These are phyloP conservation scores for Cicer judaicum DNA, from an alignment of 306 rosid genomes.

Conservation along the genomic window DNA sequence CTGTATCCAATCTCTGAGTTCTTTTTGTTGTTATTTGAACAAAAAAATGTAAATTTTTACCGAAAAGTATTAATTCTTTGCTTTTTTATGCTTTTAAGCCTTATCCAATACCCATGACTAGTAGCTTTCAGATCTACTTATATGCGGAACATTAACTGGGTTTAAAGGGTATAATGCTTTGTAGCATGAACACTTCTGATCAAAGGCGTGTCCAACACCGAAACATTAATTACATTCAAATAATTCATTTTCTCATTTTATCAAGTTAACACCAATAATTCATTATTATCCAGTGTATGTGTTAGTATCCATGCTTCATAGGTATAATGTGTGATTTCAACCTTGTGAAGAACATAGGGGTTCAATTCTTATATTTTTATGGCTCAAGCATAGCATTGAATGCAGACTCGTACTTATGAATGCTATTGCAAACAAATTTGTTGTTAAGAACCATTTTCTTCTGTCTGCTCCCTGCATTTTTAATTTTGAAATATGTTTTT, in stretches of 20 bases:
- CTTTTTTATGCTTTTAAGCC: not conserved
- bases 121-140: constrained; percentile 4
- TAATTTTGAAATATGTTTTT: not conserved
- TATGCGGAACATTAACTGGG: not conserved
- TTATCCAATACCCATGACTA: constrained; percentile 19
- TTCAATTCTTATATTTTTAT: constrained; percentile 34
- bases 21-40: constrained; percentile 10
- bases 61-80: constrained; percentile 13
- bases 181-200: no score
- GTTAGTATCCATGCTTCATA: no score
- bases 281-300: no score
- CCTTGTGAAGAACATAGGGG: constrained; percentile 12
- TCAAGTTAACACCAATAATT: no score
- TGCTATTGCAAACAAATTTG: constrained; percentile 12
- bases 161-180: not conserved
- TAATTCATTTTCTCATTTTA: no score
- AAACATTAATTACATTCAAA: no score
- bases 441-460: constrained; percentile 23
- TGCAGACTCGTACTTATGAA: constrained; percentile 7
- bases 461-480: not conserved
- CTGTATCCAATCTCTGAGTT: constrained; percentile 20
- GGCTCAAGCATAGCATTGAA: constrained; percentile 9
- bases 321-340: constrained; percentile 15
- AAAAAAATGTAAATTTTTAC: constrained; percentile 21
- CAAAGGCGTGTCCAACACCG: no score